phyloP scores from a whole-genome alignment of 306 rosid species.

The Erythrophleum fordii region DNA sequence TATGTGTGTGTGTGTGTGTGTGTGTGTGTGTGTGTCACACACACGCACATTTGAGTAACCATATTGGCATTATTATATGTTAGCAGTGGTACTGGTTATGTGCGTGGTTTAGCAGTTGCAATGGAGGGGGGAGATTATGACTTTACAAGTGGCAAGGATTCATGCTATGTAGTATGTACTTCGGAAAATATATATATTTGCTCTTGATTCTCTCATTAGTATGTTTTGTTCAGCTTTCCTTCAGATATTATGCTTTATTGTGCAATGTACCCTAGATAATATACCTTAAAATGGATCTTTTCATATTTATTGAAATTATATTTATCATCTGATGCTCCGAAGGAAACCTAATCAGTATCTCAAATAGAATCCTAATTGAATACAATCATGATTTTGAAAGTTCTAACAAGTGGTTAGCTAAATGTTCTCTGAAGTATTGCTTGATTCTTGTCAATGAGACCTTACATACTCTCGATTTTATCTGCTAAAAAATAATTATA shows the following conservation, averaged over 20 bases:
- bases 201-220: conserved; percentile 2
- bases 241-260: not conserved
- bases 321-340: too few relatives aligned
- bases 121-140: too few relatives aligned
- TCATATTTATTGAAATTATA: too few relatives aligned
- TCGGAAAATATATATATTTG: not conserved
- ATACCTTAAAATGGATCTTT: too few relatives aligned
- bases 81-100: not conserved
- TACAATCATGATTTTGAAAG: too few relatives aligned
- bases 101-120: not conserved
- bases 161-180: not conserved
- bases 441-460: too few relatives aligned
- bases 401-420: too few relatives aligned
- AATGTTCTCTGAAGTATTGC: too few relatives aligned
- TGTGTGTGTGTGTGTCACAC: too few relatives aligned
- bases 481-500: not conserved
- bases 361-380: too few relatives aligned
- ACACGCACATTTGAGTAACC: not conserved
- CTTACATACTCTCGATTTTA: not conserved
- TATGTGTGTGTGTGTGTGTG: too few relatives aligned
- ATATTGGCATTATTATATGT: not conserved
- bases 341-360: too few relatives aligned
- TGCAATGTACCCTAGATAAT: not conserved
- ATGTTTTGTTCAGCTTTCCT: not conserved
- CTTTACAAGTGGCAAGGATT: not conserved